Conservation (phyloP, 805 yeast genomes). For the Ogataea kodamae region DNA sequence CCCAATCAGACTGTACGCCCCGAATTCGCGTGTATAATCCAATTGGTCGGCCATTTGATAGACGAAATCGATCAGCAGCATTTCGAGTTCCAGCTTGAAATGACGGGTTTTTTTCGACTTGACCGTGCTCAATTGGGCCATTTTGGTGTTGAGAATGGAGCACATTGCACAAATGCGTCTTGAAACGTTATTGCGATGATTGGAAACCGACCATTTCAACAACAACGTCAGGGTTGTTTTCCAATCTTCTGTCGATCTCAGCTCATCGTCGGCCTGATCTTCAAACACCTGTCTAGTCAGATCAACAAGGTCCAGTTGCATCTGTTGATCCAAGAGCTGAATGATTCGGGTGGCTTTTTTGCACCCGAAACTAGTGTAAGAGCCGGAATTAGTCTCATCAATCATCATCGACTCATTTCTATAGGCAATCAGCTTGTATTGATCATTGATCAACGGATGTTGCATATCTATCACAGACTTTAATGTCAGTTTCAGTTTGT, state of each 20-base stretch:
- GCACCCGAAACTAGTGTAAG: conserved; percentile 13
- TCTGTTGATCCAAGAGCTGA: conserved; percentile 28
- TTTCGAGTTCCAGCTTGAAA: conserved; percentile 30
- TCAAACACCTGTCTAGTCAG: conserved; percentile 26
- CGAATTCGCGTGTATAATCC: conserved; percentile 16
- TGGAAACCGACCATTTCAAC: conserved; percentile 32
- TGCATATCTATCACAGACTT: conserved; percentile 37
- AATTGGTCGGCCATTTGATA: conserved; percentile 31
- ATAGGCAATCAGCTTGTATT: conserved; percentile 57
- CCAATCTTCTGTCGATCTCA: conserved; percentile 24
- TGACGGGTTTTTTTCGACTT: conserved; percentile 27
- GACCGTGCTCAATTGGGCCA: conserved; percentile 18
- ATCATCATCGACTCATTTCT: conserved; percentile 70
- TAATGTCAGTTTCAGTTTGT: conserved; percentile 45
- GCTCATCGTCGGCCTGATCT: conserved; percentile 18
- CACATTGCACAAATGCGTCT: conserved; percentile 25
- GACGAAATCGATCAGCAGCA: conserved; percentile 31
- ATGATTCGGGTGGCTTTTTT: conserved; percentile 22
- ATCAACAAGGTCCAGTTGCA: conserved; percentile 14
- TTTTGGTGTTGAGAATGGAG: conserved; percentile 26
- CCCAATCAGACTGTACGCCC: conserved; percentile 24
- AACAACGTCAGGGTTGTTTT: conserved; percentile 20
- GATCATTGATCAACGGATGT: conserved; percentile 38
- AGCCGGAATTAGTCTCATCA: conserved; percentile 32
- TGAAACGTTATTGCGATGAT: conserved; percentile 16